Evolutionary conservation across 805 yeast genomes (phyloP), one percentile per base, ranked within the genome.

Genomic region (Huiozyma sinensis): DNA sequence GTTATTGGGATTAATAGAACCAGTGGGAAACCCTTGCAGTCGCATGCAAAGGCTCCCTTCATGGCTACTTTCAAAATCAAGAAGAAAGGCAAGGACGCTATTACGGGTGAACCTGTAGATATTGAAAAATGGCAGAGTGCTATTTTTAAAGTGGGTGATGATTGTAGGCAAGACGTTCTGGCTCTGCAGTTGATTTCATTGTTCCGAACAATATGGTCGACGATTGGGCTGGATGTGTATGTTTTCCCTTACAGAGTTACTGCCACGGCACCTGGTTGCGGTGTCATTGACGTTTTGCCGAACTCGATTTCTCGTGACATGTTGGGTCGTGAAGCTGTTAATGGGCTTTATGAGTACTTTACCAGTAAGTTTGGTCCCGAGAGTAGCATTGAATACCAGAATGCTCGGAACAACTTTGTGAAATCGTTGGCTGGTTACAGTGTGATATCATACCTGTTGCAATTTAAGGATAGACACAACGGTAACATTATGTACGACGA

Each of bases 201-300:
- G 33, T 92, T 94, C 71, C 75, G 95, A 55, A 79, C 90, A 38
- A 85, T 92, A 42, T 92, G 96, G 94, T 76, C 78, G 49, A 75
- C 77, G 50, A 79, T 84, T 9, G 97, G 97, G 1, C 70, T 92
- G 49, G 97, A 92, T 61, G 75, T 90, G 37, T 92, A 72, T 63
- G 94, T 92, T 28, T 94, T 77, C 66, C 98, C 99, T 1, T 76
- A 92, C 64, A 70, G 97, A 51, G 98, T 92, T 28, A 89, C 96
- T 0, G 98, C 99, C 1, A 92, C 99, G 7, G 96, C 95, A 2
- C 97, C 98, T 1, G 98, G 99, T 0, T 89, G 97, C 69, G 99
- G 99, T 65, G 95, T 92, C 38, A 92, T 92, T 67, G 99, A 94
- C 61, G 98, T 94, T 31, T 72, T 92, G 51, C 98, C 98, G 32